Conservation (phyloP, 2,329 filamentous ascomycete species). For the Pestalotiopsis sp. region DNA sequence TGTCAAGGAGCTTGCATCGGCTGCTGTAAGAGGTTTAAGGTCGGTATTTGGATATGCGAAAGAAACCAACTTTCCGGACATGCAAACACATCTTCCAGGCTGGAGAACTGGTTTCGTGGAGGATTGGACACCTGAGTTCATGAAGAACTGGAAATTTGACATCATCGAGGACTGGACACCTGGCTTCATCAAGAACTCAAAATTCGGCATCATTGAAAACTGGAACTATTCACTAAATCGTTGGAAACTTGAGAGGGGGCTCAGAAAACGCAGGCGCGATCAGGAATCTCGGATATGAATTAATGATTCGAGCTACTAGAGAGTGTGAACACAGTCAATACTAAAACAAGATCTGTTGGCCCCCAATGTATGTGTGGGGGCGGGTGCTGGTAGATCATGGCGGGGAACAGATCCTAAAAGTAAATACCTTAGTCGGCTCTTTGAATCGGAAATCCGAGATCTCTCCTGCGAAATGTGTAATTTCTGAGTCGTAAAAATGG, state of each 20-base stretch:
- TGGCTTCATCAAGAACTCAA: neutral
- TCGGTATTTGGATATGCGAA: neutral
- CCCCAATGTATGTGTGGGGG: too few relatives aligned
- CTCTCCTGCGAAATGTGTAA: neutral
- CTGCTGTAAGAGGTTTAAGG: neutral
- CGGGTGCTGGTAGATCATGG: neutral
- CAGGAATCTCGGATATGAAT: neutral
- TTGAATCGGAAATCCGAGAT: conserved; percentile 17
- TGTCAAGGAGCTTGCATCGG: neutral
- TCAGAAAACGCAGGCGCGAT: neutral
- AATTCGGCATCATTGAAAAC: neutral
- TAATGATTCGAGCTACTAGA: too few relatives aligned
- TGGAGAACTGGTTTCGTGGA: neutral
- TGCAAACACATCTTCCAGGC: neutral
- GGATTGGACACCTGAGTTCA: neutral
- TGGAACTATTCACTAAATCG: neutral
- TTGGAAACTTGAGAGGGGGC: neutral
- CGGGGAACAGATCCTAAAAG: neutral
- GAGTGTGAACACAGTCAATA: too few relatives aligned
- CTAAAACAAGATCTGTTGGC: too few relatives aligned
- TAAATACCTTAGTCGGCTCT: conserved; percentile 9
- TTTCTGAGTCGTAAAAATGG: neutral
- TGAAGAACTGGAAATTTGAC: neutral
- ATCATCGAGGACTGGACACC: neutral
- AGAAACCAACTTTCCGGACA: neutral